These are phyloP conservation scores for Claviceps sp. DNA, from an alignment of 2,329 filamentous ascomycete genomes.

Conservation along the genomic window DNA sequence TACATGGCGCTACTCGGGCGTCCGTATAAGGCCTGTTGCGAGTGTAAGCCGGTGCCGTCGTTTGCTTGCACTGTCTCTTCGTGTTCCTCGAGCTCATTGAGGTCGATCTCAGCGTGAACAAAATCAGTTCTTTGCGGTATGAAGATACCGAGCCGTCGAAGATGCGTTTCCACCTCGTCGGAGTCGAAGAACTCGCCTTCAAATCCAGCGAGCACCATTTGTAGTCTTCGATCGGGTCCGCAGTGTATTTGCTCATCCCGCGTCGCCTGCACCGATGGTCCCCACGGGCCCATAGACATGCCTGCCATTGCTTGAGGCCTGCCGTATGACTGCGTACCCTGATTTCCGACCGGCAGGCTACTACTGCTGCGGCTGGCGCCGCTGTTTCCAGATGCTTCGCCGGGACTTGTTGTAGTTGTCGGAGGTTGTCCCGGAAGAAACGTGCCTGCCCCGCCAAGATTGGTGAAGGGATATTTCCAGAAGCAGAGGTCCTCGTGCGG, in stretches of 20 bases:
- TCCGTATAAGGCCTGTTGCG: not conserved
- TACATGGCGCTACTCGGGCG: not conserved
- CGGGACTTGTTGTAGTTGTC: not conserved
- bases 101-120: slow-evolving; percentile 43
- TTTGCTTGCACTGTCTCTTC: not conserved
- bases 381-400: not conserved
- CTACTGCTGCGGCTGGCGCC: not conserved
- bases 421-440: slow-evolving; percentile 33
- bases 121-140: slow-evolving; percentile 49
- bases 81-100: slow-evolving; percentile 22
- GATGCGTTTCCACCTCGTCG: slow-evolving; percentile 63
- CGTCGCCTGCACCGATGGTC: slow-evolving; percentile 22
- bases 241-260: slow-evolving; percentile 29
- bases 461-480: slow-evolving; percentile 47
- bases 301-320: slow-evolving; percentile 14
- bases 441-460: slow-evolving; percentile 55
- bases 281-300: slow-evolving; percentile 35
- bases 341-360: slow-evolving; percentile 21
- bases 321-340: slow-evolving; percentile 17
- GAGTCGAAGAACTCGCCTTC: slow-evolving; percentile 66
- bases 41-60: not conserved
- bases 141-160: slow-evolving; percentile 47
- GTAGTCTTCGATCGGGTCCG: slow-evolving; percentile 25
- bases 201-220: slow-evolving; percentile 45
- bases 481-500: slow-evolving; percentile 36